phyloP scores from a whole-genome alignment of 2,329 filamentous ascomycete genomes.

The Calcarisporium arbuscula region DNA sequence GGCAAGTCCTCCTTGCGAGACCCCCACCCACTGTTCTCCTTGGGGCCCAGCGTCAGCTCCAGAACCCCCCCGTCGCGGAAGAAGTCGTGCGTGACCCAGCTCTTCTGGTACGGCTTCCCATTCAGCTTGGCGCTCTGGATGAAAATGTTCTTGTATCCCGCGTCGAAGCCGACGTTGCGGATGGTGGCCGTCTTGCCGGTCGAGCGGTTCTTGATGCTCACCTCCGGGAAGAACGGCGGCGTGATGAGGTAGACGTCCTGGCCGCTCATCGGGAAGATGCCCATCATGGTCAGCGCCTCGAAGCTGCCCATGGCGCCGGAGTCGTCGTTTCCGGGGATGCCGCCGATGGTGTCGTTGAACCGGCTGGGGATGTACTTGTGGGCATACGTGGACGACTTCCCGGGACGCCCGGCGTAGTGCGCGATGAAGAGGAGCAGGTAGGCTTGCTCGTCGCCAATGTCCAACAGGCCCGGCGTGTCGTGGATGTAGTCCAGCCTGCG shows the following conservation, averaged over 20 bases:
- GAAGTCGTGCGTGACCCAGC: constrained; percentile 56
- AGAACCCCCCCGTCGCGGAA: constrained; percentile 51
- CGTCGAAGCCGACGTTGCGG: constrained; percentile 28
- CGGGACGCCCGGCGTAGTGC: constrained; percentile 64
- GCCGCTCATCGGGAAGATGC: constrained; percentile 48
- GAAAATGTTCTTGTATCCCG: constrained; percentile 44
- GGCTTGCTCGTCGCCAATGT: constrained; percentile 59
- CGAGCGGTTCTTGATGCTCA: constrained; percentile 25
- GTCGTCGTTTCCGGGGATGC: constrained; percentile 52
- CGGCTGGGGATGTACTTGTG: constrained; percentile 61
- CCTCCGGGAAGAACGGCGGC: constrained; percentile 43
- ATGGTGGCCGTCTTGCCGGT: constrained; percentile 23
- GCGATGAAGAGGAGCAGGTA: constrained; percentile 48
- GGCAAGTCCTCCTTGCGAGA: constrained; percentile 11
- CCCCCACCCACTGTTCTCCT: constrained; percentile 35
- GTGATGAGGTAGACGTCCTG: constrained; percentile 48
- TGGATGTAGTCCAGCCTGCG: constrained; percentile 59
- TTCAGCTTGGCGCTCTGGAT: constrained; percentile 53
- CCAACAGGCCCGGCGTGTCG: constrained; percentile 53
- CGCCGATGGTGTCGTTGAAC: constrained; percentile 59
- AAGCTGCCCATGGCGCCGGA: constrained; percentile 49
- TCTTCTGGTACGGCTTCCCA: constrained; percentile 46
- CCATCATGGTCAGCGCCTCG: constrained; percentile 42
- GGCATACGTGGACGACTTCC: constrained; percentile 43
- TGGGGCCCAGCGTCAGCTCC: constrained; percentile 45